A percentile compares a stretch with the other conserved stretches of the same genome.
Conservation (phyloP, 495 filamentous ascomycete genomes). For the Symbiotaphrina buchneri region DNA sequence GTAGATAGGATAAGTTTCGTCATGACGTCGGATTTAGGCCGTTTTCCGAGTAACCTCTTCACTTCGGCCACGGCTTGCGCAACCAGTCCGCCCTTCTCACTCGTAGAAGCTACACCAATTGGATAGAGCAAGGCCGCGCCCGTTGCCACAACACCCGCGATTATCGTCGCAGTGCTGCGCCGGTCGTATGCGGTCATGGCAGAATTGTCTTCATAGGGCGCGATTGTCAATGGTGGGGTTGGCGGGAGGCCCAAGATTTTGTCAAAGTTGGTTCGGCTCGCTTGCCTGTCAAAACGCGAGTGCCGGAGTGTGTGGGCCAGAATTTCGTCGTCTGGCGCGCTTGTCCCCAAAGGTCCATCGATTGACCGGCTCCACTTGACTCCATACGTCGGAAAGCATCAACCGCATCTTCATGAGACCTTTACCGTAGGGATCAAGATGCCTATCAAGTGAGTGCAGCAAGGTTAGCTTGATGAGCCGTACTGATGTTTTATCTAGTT, state of each 20-base stretch:
- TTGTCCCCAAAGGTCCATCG: not conserved
- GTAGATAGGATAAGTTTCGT: not conserved
- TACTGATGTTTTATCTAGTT: constrained; percentile 30
- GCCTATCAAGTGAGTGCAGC: constrained; percentile 2
- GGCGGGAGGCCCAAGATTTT: no score
- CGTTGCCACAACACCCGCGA: not conserved
- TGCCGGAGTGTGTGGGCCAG: not conserved
- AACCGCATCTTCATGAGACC: no score
- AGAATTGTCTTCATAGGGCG: no score
- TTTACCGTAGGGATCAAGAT: no score
- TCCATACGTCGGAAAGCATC: not conserved
- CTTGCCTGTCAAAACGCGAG: not conserved
- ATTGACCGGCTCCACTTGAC: not conserved
- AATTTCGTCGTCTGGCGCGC: not conserved
- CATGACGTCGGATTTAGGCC: not conserved
- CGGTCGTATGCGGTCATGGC: not conserved
- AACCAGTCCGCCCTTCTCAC: not conserved
- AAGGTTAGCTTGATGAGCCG: not conserved
- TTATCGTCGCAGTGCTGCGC: not conserved
- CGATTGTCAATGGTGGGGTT: no score
- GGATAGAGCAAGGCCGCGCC: not conserved
- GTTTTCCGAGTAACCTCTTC: no score
- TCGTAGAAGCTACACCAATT: not conserved
- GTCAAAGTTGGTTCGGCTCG: not conserved
- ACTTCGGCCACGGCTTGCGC: no score